These are phyloP conservation scores for Sordariomycetes sp. DNA, from an alignment of 2,329 filamentous ascomycete species.

Conservation along the genomic window DNA sequence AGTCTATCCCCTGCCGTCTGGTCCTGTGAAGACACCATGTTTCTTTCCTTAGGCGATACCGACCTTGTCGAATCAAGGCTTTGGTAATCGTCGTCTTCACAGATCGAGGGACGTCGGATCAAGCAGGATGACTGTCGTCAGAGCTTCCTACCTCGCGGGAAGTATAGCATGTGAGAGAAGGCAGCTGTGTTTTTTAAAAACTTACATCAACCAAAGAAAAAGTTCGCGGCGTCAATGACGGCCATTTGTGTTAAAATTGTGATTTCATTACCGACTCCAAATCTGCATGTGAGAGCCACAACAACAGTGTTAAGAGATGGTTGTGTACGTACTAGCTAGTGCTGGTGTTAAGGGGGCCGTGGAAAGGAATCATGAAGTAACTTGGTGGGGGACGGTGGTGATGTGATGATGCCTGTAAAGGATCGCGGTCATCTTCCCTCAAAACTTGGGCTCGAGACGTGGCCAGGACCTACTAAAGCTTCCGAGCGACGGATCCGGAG, in stretches of 20 bases:
- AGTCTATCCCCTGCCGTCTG: constrained; percentile 60
- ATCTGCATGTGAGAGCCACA: too few relatives aligned
- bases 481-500: not conserved
- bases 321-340: not conserved
- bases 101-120: constrained; percentile 51
- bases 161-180: not conserved
- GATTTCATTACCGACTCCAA: too few relatives aligned
- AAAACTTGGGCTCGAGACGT: not conserved
- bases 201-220: not conserved
- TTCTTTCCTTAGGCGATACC: constrained; percentile 1
- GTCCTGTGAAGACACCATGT: constrained; percentile 35
- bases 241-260: too few relatives aligned
- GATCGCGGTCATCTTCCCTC: too few relatives aligned
- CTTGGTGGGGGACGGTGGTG: too few relatives aligned
- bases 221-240: not conserved
- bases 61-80: not conserved
- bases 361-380: too few relatives aligned
- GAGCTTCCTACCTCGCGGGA: constrained; percentile 27
- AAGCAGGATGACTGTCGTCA: constrained; percentile 55
- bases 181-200: too few relatives aligned
- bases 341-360: too few relatives aligned
- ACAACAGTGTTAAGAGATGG: not conserved
- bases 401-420: too few relatives aligned
- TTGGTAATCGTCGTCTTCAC: constrained; percentile 11
- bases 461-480: constrained; percentile 2